Conservation (phyloP, 192 early-diverging fungal species). For the Glomus cerebriforme region DNA sequence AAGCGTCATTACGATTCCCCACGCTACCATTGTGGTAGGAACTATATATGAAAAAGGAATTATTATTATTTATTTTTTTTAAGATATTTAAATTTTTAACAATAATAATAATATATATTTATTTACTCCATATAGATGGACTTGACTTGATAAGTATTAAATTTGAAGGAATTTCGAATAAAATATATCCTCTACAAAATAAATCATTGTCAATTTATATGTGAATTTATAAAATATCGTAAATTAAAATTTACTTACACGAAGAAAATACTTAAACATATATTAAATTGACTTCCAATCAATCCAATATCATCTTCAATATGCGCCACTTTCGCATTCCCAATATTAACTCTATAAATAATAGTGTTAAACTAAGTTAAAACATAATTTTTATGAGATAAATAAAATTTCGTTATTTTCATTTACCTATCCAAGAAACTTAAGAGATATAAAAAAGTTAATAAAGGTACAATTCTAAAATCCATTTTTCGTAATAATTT, state of each 20-base stretch:
- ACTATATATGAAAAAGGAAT: slow-evolving; percentile 24
- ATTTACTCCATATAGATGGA: slow-evolving; percentile 49
- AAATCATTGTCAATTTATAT: neutral
- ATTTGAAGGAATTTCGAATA: slow-evolving; percentile 77
- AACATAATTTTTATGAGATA: neutral
- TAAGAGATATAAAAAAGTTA: slow-evolving; percentile 66
- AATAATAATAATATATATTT: neutral
- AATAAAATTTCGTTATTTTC: neutral
- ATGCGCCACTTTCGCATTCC: slow-evolving; percentile 59
- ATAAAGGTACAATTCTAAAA: slow-evolving; percentile 61
- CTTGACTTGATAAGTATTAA: slow-evolving; percentile 59
- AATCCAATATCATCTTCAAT: slow-evolving; percentile 46
- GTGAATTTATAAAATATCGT: neutral
- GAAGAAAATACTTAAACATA: slow-evolving; percentile 68
- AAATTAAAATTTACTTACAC: slow-evolving; percentile 43
- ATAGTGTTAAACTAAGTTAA: neutral
- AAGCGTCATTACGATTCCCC: slow-evolving; percentile 53
- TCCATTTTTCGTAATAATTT: slow-evolving; percentile 63
- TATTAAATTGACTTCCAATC: slow-evolving; percentile 53
- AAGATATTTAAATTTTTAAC: too few relatives aligned
- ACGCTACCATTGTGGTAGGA: slow-evolving; percentile 54
- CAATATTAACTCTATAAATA: slow-evolving; percentile 28
- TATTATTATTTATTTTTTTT: too few relatives aligned
- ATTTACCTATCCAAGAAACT: slow-evolving; percentile 62
- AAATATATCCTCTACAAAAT: slow-evolving; percentile 49